Base-by-base conservation (phyloP, 208 protist genomes). In the Acanthamoeba triangularis region DNA sequence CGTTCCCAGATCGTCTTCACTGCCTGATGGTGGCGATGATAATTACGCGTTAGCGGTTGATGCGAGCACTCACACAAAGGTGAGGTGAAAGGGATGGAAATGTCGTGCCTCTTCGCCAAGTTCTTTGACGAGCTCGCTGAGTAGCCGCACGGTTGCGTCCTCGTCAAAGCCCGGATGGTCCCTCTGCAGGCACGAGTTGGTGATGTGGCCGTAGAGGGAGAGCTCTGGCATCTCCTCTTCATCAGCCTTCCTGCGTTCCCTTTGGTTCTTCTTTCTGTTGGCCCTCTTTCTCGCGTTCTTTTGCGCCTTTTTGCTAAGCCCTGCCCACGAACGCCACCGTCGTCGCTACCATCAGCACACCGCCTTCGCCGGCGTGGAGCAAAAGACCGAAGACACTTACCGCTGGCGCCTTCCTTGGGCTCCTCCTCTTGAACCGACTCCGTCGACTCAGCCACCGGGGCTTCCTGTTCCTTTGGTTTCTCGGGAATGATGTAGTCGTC, bases 131-230 rank as follows among this genome's bases (percentile, higher is more conserved):
- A 92, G 61, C 30, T 92, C 85, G 25, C 59, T 76, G 6, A 94
- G 90, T 6, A 69, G 14, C 23, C 54, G n/a, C 1, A 94, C 74
- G 37, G 49, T 72, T 13, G 49, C 35, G 30, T 94, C 90, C 67
- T 94, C 72, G 23, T 92, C 52, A 35, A 94, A 94, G 63, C n/a
- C 33, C 20, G 67, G 67, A 54, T 94, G 67, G 16, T 94, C 54
- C 25, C 54, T 28, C 44, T 94, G 74, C 4, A 94, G 74, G 47
- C 54, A 56, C 30, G 67, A 84, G 67, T 85, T 94, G 90, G 67
- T 94, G 41, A 94, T 63, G 72, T 85, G 72, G 18, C 54, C 90
- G n/a, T 69, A 94, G 1, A 84, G 91, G 67, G 67, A 87, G 14
- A 63, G 74, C 54, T 84, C 87, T 7, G 67, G 63, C 87, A 93